phyloP scores from a whole-genome alignment of 768 basidiomycete species.

The Strobilomyces echinocephalus region DNA sequence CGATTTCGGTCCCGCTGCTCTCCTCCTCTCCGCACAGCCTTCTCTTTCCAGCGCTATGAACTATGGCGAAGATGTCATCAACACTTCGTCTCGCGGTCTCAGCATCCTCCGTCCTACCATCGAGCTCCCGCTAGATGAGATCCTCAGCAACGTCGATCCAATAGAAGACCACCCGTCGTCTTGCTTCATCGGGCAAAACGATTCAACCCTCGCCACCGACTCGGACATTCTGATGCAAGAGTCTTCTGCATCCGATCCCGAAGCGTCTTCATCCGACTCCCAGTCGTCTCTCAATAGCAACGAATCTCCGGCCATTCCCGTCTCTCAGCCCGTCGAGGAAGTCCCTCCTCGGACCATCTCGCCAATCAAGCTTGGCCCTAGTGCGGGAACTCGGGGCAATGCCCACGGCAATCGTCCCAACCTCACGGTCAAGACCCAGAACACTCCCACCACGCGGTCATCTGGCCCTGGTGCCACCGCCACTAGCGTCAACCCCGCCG shows the following conservation, averaged over 20 bases:
- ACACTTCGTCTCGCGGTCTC: constrained; percentile 47
- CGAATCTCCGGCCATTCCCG: constrained; percentile 11
- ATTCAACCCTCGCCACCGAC: constrained; percentile 8
- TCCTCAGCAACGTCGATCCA: constrained; percentile 41
- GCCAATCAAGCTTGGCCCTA: constrained; percentile 54
- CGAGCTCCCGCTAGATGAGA: constrained; percentile 81
- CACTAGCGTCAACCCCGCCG: constrained; percentile 48
- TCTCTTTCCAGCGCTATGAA: constrained; percentile 65
- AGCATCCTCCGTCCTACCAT: constrained; percentile 74
- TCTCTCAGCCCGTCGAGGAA: constrained; percentile 41
- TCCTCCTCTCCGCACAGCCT: constrained; percentile 65
- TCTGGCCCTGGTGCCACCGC: constrained; percentile 64
- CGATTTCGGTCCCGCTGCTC: constrained; percentile 74
- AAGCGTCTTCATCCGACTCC: constrained; percentile 11
- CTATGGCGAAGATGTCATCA: constrained; percentile 71
- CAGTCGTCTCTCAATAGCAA: constrained; percentile 2
- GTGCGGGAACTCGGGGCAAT: constrained; percentile 46
- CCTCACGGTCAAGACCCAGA: constrained; percentile 59
- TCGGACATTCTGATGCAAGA: constrained; percentile 29
- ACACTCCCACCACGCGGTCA: constrained; percentile 40
- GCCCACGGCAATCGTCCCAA: constrained; percentile 47
- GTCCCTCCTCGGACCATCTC: constrained; percentile 47
- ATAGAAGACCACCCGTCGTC: constrained; percentile 14
- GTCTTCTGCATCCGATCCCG: constrained; percentile 9
- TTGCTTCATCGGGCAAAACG: constrained; percentile 5